Evolutionary conservation across 495 filamentous ascomycete species (phyloP), one percentile per base, ranked within the genome.

Genomic region (Neurospora sp.): DNA sequence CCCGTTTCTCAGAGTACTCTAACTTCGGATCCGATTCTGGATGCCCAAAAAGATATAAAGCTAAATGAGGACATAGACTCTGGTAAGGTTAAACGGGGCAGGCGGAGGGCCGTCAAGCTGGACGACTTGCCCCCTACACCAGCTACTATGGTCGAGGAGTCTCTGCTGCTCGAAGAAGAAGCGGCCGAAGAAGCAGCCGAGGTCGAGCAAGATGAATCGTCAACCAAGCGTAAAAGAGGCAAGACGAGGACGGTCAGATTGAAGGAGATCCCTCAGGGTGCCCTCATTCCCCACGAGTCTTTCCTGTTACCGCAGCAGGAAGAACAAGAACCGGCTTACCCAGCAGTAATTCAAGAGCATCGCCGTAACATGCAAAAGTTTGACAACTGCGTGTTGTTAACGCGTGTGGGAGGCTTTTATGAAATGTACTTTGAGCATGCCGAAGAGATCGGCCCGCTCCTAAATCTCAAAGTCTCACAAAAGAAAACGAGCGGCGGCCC

Each of bases 381-480:
- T 83, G 88, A 90, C 76, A 92, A 94, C 75, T 97, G 93, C 81
- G 91, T 98, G 35, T 79, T 99, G 27, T 83, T 99, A 71, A 99
- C 96, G 5, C 87, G 94, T 42, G 93, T 99, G 16, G 96, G 96
- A 69, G 89, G 92, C 71, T 99, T 99, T 82, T 99, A 98, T 83
- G 96, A 98, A 88, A 84, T 99, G 70, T 99, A 98, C 82, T 95
- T 98, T 78, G 90, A 94, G 73, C 93, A 98, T 79, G 96, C 96
- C 8, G 92, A 95, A 70, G 91, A 97, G 76, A 89, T 92, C 75
- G 96, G 91, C 5, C 92, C 94, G 23, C 84, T 95, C 37, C 86
- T 99, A 74, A 95, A 93, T 76, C 81, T 99, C 75, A 99, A 99
- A 81, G 89, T 96, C 73, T 91, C 90, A n/a, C 84, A 88, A 69